Base-by-base conservation (phyloP, 495 filamentous ascomycete genomes). In the Daldinia concentrica region DNA sequence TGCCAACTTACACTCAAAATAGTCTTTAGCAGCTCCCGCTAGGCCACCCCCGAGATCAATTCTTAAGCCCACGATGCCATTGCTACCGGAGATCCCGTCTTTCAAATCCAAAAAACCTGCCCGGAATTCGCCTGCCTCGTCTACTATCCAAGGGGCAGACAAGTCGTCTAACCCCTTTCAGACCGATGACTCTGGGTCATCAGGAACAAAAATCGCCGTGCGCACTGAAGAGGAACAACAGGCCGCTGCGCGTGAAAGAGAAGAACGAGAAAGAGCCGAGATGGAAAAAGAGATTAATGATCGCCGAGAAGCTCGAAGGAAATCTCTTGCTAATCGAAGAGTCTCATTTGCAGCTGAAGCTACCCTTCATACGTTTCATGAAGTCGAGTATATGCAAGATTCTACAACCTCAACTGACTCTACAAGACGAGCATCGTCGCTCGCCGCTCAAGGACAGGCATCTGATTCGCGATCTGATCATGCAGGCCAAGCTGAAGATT, bases 281-380 rank as follows among this genome's bases (percentile, higher is more conserved):
- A 74, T 90, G 12, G 90, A 93, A 77, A 90, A 90, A 58, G 88
- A 90, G 58, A 86, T 92, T 61, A 84, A 90, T 29, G 89, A 92
- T 60, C 86, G 91, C 32, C 84, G 93, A 62, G 95, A 95, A 64
- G 94, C 93, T 32, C 89, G 96, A 54, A 86, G 95, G 45, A 98
- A 97, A 74, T 98, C 94, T 1, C 86, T 97, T 67, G 93, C 92
- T 34, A 95, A 95, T 79, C 92, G 96, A 74, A 89, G 95, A 64
- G 95, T 99, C 41, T 98, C 95, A 0, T 99, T 99, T 76, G 95
- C 95, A 5, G 95, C 95, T 1, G 95, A 99, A 79, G 95, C 95
- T 14, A 99, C 95, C 8, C 82, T 99, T 34, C 95, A 99, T 77
- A 99, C 95, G 3, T 99, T 97, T 89, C 94, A 98, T 76, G 94